Percentiles rank a stretch among this genome's conserved stretches.
Conservation (phyloP, 768 basidiomycete genomes). For the Rhodotorula kratochvilovae region DNA sequence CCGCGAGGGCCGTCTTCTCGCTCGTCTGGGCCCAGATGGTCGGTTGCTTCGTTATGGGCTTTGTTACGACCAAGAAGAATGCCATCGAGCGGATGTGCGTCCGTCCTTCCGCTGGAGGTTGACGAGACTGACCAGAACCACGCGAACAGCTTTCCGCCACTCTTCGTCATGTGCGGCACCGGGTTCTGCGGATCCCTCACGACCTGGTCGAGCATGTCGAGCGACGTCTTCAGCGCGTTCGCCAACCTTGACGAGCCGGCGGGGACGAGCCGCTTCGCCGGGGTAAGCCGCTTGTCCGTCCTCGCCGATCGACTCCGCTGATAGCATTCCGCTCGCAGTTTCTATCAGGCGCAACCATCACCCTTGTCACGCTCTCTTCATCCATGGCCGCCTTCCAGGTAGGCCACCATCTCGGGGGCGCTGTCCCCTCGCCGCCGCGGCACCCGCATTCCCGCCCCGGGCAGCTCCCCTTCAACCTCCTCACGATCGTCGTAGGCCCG, state of each 20-base stretch:
- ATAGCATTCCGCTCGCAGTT: constrained; percentile 54
- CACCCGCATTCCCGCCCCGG: constrained; percentile 37
- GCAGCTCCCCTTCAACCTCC: constrained; percentile 11
- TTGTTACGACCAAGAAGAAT: constrained; percentile 64
- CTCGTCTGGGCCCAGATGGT: constrained; percentile 78
- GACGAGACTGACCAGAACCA: background rate
- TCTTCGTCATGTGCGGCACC: constrained; percentile 86
- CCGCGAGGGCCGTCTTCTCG: constrained; percentile 70
- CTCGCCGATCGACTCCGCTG: constrained; percentile 2
- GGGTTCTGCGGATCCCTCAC: constrained; percentile 95
- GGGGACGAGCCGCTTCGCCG: constrained; percentile 60
- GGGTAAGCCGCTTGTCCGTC: constrained; percentile 54
- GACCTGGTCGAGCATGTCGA: constrained; percentile 93
- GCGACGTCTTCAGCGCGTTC: constrained; percentile 81
- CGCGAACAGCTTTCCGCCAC: constrained; percentile 68
- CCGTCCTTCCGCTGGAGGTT: constrained; percentile 7
- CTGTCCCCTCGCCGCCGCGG: constrained; percentile 43
- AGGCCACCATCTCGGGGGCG: constrained; percentile 61
- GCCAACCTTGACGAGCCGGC: constrained; percentile 59
- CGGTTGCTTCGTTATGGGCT: constrained; percentile 90
- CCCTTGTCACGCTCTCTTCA: constrained; percentile 70
- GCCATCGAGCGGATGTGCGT: constrained; percentile 71
- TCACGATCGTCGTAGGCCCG: constrained; percentile 52
- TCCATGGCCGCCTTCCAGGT: constrained; percentile 71
- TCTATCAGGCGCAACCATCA: constrained; percentile 77